Percentiles rank a stretch among this genome's conserved stretches.
These are phyloP conservation scores for Periconia digitata DNA, from an alignment of 2,329 filamentous ascomycete genomes.

Conservation along the genomic window DNA sequence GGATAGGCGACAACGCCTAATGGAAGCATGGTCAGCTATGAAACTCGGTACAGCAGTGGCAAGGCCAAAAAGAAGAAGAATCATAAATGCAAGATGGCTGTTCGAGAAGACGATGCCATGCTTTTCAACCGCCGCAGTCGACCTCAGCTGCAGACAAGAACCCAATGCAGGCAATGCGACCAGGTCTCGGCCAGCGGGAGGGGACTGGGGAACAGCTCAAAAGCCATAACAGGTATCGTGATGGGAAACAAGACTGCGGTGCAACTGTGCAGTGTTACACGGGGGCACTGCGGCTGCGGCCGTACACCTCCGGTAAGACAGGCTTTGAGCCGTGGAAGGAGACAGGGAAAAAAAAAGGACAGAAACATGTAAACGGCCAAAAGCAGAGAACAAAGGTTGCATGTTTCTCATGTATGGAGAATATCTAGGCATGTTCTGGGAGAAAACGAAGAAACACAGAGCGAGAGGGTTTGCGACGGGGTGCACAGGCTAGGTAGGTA, in stretches of 20 bases:
- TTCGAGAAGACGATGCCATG: slow-evolving; percentile 28
- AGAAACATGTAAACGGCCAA: slow-evolving; percentile 10
- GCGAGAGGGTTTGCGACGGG: neutral
- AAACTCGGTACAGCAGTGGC: slow-evolving; percentile 14
- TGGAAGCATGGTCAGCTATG: slow-evolving; percentile 44
- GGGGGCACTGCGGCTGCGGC: slow-evolving; percentile 31
- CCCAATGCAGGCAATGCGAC: slow-evolving; percentile 32
- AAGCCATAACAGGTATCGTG: slow-evolving; percentile 33
- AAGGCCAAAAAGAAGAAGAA: slow-evolving; percentile 15
- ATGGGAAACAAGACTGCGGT: slow-evolving; percentile 37
- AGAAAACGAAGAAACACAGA: neutral
- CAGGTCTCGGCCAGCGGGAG: slow-evolving; percentile 34
- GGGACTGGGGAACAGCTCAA: slow-evolving; percentile 20
- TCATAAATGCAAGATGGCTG: slow-evolving; percentile 20
- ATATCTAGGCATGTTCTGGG: neutral
- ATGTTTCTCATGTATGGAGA: neutral
- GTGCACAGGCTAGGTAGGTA: slow-evolving; percentile 5
- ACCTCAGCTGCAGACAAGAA: slow-evolving; percentile 30
- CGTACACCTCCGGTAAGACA: slow-evolving; percentile 26
- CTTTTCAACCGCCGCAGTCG: slow-evolving; percentile 35
- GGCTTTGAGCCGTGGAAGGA: slow-evolving; percentile 11
- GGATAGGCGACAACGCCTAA: slow-evolving; percentile 43
- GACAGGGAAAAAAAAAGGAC: slow-evolving; percentile 3
- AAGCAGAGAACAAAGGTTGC: neutral
- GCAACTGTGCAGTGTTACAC: slow-evolving; percentile 36